Base-by-base conservation (phyloP, 2,329 filamentous ascomycete genomes). In the Cadophora gregata region DNA sequence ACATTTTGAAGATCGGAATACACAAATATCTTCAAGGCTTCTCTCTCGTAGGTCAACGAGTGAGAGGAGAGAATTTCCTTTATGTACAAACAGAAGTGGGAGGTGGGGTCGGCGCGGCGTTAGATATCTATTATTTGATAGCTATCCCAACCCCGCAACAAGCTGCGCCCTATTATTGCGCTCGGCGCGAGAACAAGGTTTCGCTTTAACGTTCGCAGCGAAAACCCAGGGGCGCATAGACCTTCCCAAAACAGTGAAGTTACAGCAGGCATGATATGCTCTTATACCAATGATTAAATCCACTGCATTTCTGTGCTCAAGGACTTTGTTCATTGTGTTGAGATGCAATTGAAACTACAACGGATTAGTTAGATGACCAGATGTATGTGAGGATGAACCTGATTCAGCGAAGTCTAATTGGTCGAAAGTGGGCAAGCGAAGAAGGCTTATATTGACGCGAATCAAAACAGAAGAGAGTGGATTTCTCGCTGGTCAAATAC, bases 1-100 rank as follows among this genome's bases (percentile, higher is more conserved):
- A 73, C 75, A 76, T 77, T 50, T 12, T 59, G 66, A 47, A 16
- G 36, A 48, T 53, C 19, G 14, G n/a, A 56, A 61, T 19, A 6
- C 1, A 8, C 10, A 42, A 24, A 7, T 7, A 58, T 38, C 8
- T 58, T 25, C 3, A 25, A 36, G 4, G 3, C 6, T 25, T 25
- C 55, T 42, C 33, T 19, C 31, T 42, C n/a, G 36, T 31, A 58
- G 31, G 16, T n/a, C 12, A n/a, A 58, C 12, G 33, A 58, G 21
- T 38, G 21, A 38, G 31, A 58, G n/a, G 21, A 21, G n/a, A 58
- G 31, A 42, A 38, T 58, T 58, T 38, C 31, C 31, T 38, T 38
- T 58, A 58, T 38, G 33, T 58, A 58, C 31, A 42, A 10, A 58
- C 55, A 38, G 33, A 19, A 58, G 55, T 58, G 55, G 55, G 55